phyloP scores from a whole-genome alignment of 352 stramenopile species.

The Elongisporangium undulatum region DNA sequence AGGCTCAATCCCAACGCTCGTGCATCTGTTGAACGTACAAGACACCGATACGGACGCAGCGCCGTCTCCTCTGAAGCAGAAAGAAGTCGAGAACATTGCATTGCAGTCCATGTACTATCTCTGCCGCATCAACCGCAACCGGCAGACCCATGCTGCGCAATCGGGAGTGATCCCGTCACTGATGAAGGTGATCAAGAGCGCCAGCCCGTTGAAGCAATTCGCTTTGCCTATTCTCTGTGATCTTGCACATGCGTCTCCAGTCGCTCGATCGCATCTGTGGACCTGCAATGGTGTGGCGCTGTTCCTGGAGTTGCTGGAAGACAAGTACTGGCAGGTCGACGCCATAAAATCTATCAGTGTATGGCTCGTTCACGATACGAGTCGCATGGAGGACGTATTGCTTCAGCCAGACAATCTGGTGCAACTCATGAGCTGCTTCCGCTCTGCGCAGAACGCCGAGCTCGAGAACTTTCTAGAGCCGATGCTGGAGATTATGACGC shows the following conservation, averaged over 20 bases:
- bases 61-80: slow-evolving; percentile 33
- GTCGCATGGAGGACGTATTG: slow-evolving; percentile 82
- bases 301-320: slow-evolving; percentile 84
- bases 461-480: slow-evolving; percentile 80
- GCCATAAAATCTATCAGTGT: slow-evolving; percentile 86
- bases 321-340: slow-evolving; percentile 90
- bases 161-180: slow-evolving; percentile 90
- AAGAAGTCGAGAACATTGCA: slow-evolving; percentile 90
- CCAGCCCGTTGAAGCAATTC: slow-evolving; percentile 89
- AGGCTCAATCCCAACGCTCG: slow-evolving; percentile 83
- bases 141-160: slow-evolving; percentile 86
- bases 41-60: slow-evolving; percentile 10
- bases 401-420: slow-evolving; percentile 59
- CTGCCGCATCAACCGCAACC: slow-evolving; percentile 89
- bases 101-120: slow-evolving; percentile 92
- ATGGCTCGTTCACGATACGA: slow-evolving; percentile 80
- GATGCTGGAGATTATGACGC: slow-evolving; percentile 71
- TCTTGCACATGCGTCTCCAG: slow-evolving; percentile 86
- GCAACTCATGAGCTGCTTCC: slow-evolving; percentile 71
- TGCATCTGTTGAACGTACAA: slow-evolving; percentile 68
- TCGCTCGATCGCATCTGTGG: slow-evolving; percentile 83
- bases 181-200: slow-evolving; percentile 76
- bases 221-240: slow-evolving; percentile 91
- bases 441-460: slow-evolving; percentile 57
- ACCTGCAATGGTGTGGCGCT: slow-evolving; percentile 73